These are phyloP conservation scores for Xylaria sp. DNA, from an alignment of 2,329 filamentous ascomycete species.

Conservation along the genomic window DNA sequence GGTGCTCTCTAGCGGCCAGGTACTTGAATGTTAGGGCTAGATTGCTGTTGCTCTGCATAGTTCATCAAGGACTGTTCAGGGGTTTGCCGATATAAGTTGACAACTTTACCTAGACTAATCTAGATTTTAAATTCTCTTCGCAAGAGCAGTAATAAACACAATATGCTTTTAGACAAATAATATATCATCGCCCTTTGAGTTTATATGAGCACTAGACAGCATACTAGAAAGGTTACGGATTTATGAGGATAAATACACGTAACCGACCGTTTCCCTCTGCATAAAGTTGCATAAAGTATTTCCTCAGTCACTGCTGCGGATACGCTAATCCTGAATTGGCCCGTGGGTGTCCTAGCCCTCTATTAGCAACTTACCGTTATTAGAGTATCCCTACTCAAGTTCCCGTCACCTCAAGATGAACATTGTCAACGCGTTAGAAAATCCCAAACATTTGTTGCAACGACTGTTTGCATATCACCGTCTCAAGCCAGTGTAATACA, in stretches of 20 bases:
- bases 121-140: not conserved
- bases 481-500: not conserved
- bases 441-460: not conserved
- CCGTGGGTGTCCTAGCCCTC: not conserved
- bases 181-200: not conserved
- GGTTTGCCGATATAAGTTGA: not conserved
- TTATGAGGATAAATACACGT: too few relatives aligned
- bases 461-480: not conserved
- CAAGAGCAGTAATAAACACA: not conserved
- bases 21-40: constrained; percentile 15
- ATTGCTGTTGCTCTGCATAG: not conserved
- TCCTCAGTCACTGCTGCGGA: too few relatives aligned
- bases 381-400: not conserved
- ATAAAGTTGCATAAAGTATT: too few relatives aligned
- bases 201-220: not conserved
- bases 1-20: constrained; percentile 21
- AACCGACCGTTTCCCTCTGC: too few relatives aligned
- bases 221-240: not conserved
- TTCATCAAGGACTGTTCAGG: not conserved
- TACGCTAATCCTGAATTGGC: too few relatives aligned
- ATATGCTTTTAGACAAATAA: not conserved
- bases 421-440: not conserved
- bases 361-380: constrained; percentile 16
- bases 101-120: not conserved
- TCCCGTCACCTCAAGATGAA: not conserved